These are phyloP conservation scores for Cerrena zonata DNA, from an alignment of 1,284 basidiomycete genomes.

Conservation along the genomic window DNA sequence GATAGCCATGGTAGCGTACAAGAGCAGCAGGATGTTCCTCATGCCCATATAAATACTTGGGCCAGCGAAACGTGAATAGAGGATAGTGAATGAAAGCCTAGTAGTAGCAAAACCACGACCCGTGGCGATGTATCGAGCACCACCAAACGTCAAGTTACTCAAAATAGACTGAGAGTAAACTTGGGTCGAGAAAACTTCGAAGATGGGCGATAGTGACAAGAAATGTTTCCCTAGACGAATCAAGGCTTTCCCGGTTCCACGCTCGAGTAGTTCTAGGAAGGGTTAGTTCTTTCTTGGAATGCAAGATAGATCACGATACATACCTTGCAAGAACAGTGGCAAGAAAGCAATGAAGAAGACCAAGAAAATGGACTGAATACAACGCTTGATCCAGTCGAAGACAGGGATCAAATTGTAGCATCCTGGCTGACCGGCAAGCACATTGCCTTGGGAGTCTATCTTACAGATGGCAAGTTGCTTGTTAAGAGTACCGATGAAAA, in stretches of 20 bases:
- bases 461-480: constrained; percentile 82
- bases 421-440: constrained; percentile 74
- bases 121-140: constrained; percentile 94
- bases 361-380: constrained; percentile 92
- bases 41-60: constrained; percentile 96
- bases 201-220: constrained; percentile 88
- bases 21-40: constrained; percentile 81
- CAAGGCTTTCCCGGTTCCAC: constrained; percentile 89
- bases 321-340: constrained; percentile 91
- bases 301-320: constrained; percentile 14
- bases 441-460: constrained; percentile 75
- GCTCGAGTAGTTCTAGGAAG: constrained; percentile 80
- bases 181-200: constrained; percentile 96
- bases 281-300: constrained; percentile 4
- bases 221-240: constrained; percentile 92
- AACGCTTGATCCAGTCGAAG: constrained; percentile 94
- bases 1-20: constrained; percentile 84
- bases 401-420: constrained; percentile 93
- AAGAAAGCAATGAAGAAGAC: constrained; percentile 96
- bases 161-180: constrained; percentile 94
- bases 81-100: constrained; percentile 87
- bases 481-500: constrained; percentile 92
- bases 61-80: constrained; percentile 96
- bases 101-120: constrained; percentile 96
- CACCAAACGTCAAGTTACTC: constrained; percentile 92